Base-by-base conservation (phyloP, 2,329 filamentous ascomycete species). In the Colletotrichum sp. region DNA sequence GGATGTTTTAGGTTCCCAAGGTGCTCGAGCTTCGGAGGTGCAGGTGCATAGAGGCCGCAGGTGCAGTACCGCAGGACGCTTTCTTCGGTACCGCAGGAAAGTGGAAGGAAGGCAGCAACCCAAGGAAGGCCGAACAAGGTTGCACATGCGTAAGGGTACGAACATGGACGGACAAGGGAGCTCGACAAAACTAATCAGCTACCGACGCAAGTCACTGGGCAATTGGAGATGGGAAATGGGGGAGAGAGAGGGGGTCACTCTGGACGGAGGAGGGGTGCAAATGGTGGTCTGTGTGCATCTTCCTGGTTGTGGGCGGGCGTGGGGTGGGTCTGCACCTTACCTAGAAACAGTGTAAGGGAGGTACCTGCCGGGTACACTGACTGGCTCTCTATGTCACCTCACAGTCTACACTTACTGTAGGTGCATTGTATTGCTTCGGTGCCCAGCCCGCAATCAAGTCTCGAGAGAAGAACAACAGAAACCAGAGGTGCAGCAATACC, bases 1-100 rank as follows among this genome's bases (percentile, higher is more conserved):
- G n/a, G 36, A 39, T 64, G 59, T 39, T 65, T 71, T 64, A 57
- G 71, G 71, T 70, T 74, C 68, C 67, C 65, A 52, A 44, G 39
- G 30, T 55, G 65, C 71, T 72, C 65, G 65, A 73, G 65, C 71
- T 67, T 22, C 27, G 60, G 22, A 52, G n/a, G 44, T 52, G 44
- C 44, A 52, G 44, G 44, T 52, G n/a, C 44, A 22, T 52, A 25
- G 44, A 52, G 44, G n/a, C 44, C 44, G 44, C 44, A 52, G 44
- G 44, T 52, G 44, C 44, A n/a, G 64, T 68, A 39, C 52, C 36
- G 39, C 63, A 66, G 66, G 48, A 60, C 32, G 55, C 55, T 71
- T 60, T 64, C 28, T 34, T 44, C 59, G 71, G 71, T 70, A 70
- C 64, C 57, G 57, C 55, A 25, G 66, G 57, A 55, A 55, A 44